Conservation (phyloP, 2,329 filamentous ascomycete species). For the Botrytis tulipae region DNA sequence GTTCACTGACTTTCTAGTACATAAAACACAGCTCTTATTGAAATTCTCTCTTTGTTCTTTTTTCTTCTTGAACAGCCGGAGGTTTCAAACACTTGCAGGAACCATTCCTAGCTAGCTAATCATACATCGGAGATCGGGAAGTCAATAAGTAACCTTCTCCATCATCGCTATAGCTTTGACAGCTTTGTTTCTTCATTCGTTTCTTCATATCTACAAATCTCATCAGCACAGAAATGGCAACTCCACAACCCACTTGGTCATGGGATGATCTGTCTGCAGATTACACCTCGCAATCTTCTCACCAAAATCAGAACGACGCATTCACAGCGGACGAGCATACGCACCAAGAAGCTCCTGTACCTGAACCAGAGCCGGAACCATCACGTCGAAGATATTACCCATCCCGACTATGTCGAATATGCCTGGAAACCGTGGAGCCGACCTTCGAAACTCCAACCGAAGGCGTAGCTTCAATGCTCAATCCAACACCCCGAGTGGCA, state of each 20-base stretch:
- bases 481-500: slow-evolving; percentile 55
- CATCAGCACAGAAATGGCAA: not conserved
- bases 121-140: not conserved
- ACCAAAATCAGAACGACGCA: not conserved
- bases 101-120: not conserved
- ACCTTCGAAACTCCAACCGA: slow-evolving; percentile 56
- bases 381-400: slow-evolving; percentile 54
- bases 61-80: not conserved
- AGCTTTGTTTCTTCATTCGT: not conserved
- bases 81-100: not conserved
- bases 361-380: slow-evolving; percentile 26
- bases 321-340: not conserved
- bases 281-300: not conserved
- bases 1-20: slow-evolving; percentile 4
- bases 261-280: slow-evolving; percentile 11
- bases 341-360: not conserved
- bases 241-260: slow-evolving; percentile 3
- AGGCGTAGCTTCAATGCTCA: slow-evolving; percentile 54
- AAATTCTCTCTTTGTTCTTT: not conserved
- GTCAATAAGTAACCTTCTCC: not conserved
- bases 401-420: slow-evolving; percentile 82
- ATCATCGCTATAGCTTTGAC: not conserved
- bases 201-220: not conserved
- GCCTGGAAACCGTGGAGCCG: slow-evolving; percentile 67
- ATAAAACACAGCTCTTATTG: not conserved